Evolutionary conservation across 345 rosid genomes (phyloP).

Genomic region (Eucalyptus cloeziana): DNA sequence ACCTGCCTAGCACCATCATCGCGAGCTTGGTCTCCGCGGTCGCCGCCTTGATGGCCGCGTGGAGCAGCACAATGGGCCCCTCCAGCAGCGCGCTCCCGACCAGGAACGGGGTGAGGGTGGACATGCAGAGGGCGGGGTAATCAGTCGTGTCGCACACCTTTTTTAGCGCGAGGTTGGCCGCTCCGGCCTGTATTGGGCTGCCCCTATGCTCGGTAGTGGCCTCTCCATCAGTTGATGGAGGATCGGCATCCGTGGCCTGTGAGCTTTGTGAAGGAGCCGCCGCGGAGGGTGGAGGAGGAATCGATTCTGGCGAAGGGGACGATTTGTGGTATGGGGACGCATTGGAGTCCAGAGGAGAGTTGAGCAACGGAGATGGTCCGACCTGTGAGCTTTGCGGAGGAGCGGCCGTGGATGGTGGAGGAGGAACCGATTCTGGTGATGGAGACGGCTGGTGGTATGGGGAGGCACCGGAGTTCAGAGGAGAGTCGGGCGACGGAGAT

Average conservation of each 20-base stretch:
- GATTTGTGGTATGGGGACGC: not conserved
- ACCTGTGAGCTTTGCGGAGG: not conserved
- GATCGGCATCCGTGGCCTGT: not conserved
- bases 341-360: not conserved
- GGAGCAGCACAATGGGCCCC: conserved; percentile 8
- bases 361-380: not conserved
- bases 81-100: not conserved
- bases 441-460: not conserved
- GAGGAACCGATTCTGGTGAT: not conserved
- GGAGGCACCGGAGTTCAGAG: not conserved
- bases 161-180: not conserved
- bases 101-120: conserved; percentile 12
- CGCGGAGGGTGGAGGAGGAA: not conserved
- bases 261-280: not conserved
- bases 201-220: not conserved
- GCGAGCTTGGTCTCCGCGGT: not conserved
- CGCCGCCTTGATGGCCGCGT: conserved; percentile 20
- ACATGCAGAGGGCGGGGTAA: conserved; percentile 21
- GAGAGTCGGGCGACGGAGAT: not conserved
- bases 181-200: not conserved
- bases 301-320: not conserved
- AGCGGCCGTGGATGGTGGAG: not conserved
- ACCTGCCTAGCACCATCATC: not conserved
- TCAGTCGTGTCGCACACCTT: conserved; percentile 18
- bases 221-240: not conserved